Base-by-base conservation (phyloP, 345 rosid genomes). In the Linum tenue region DNA sequence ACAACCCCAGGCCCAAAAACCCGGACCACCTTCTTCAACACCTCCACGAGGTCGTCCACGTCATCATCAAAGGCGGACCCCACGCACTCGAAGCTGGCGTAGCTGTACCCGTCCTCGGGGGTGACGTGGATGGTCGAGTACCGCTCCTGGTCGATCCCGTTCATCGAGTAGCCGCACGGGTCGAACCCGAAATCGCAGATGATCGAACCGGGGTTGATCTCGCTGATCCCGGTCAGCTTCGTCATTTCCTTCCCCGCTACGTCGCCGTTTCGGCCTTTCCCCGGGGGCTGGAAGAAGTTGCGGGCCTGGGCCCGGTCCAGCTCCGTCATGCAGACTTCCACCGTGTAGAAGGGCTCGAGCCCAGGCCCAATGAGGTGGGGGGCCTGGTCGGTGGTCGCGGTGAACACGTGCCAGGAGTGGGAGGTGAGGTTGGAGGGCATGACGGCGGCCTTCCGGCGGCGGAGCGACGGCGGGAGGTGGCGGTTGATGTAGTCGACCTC, bases 161-260 rank as follows among this genome's bases (percentile, higher is more conserved):
- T 95, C 99, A 95, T 95, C 12, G 99, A 95, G 79, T 95, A 95
- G 0, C 99, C 99, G 55, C 99, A 95, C 0, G 99, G 99, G 60
- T 95, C 97, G 62, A 95, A 95, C 3, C 85, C 99, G 37, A 88
- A 95, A 53, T 95, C 99, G 44, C 99, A 87, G 1, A 94, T 71
- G 43, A 81, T 79, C 0, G 99, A 81, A 31, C 75, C 75, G 1
- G 89, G 90, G 63, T 84, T 94, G 55, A 90, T 87, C 35, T 67
- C 76, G 0, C 72, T 76, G 14, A 90, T 87, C 3, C 96, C 91
- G 12, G 96, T 90, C 50, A 83, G 69, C 51, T 79, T 77, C 0
- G 99, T 94, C 96, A 94, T 90, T 64, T 85, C 96, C 40, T 76
- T 86, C 0, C 96, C 96, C 0, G 89, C 83, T 0, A 80, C 53